phyloP scores from a whole-genome alignment of 2,329 filamentous ascomycete species.

The Plenodomus biglobosus region DNA sequence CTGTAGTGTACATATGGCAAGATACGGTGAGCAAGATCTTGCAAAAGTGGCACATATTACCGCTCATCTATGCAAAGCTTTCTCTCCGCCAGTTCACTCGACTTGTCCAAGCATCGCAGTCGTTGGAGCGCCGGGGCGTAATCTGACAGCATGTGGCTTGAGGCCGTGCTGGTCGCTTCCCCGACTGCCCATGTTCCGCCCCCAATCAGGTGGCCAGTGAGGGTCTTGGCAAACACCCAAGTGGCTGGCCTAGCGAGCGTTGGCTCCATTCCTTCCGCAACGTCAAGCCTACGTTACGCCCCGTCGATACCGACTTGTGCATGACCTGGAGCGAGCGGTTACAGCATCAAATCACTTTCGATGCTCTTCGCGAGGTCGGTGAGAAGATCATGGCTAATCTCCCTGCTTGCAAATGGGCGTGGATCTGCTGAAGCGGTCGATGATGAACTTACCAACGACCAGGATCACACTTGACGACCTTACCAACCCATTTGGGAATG shows the following conservation, averaged over 20 bases:
- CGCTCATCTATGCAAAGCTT: conserved; percentile 11
- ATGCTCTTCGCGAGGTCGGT: neutral
- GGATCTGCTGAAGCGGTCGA: neutral
- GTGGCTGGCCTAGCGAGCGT: conserved; percentile 16
- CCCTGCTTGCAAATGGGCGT: neutral
- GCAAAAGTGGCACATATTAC: conserved; percentile 9
- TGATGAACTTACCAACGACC: neutral
- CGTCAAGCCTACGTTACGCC: conserved; percentile 20
- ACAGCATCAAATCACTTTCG: conserved; percentile 19
- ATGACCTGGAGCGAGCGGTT: conserved; percentile 16
- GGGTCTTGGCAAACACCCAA: neutral
- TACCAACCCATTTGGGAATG: neutral
- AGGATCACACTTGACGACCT: neutral
- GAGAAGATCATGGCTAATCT: neutral
- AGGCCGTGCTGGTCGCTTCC: conserved; percentile 12
- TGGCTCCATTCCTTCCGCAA: conserved; percentile 14
- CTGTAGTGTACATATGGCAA: conserved; percentile 1
- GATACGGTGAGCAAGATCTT: conserved; percentile 17
- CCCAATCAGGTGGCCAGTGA: conserved; percentile 10
- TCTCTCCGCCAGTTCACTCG: conserved; percentile 6
- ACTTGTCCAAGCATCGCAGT: conserved; percentile 6
- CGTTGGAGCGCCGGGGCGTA: conserved; percentile 23
- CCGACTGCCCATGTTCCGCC: conserved; percentile 7
- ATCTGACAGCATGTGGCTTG: conserved; percentile 27
- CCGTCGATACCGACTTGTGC: conserved; percentile 14